phyloP scores from a whole-genome alignment of 208 protist species.

The Crithidia sp. region DNA sequence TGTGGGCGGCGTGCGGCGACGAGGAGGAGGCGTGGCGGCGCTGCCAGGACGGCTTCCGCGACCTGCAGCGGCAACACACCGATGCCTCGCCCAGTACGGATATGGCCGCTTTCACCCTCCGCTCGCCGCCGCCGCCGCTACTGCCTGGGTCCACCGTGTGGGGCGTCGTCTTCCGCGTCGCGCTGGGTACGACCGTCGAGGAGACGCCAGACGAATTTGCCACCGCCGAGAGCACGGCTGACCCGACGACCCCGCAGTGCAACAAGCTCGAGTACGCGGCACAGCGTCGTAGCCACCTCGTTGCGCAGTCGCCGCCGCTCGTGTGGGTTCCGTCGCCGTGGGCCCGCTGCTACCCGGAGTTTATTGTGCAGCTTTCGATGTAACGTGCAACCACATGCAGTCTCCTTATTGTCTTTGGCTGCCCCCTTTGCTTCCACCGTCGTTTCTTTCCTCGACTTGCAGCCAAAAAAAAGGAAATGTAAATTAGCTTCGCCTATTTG shows the following conservation, averaged over 20 bases:
- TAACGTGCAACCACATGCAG: neutral
- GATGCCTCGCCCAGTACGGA: constrained; percentile 7
- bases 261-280: constrained; percentile 28
- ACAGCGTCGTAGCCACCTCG: constrained; percentile 31
- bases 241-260: constrained; percentile 17
- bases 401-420: too few species aligned
- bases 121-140: neutral
- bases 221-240: constrained; percentile 4
- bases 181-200: constrained; percentile 62
- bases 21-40: constrained; percentile 64
- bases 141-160: constrained; percentile 17
- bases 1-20: constrained; percentile 55
- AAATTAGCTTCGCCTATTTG: too few species aligned
- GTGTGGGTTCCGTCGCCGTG: constrained; percentile 39
- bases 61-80: constrained; percentile 7
- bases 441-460: too few species aligned
- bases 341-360: constrained; percentile 64
- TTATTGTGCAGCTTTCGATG: constrained; percentile 33
- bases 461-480: constrained; percentile 11
- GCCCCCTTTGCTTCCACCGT: too few species aligned
- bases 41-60: constrained; percentile 54
- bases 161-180: constrained; percentile 59
- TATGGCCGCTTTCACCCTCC: constrained; percentile 11
- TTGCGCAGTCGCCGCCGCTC: neutral
- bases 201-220: constrained; percentile 27